Conservation (phyloP, 306 rosid species). For the Lablab purpureus region DNA sequence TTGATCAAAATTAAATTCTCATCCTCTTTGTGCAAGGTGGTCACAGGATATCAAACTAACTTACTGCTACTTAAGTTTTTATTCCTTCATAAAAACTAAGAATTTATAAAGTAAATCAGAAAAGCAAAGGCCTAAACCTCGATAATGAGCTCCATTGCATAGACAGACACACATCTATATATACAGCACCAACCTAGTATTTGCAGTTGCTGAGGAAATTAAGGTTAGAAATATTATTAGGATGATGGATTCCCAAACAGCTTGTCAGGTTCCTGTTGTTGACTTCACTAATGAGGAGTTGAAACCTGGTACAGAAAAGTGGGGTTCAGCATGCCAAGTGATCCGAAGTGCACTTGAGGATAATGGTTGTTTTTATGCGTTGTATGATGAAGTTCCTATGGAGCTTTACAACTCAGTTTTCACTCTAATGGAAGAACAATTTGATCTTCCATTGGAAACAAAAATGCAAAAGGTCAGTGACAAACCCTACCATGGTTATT, state of each 20-base stretch:
- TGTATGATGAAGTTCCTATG: slow-evolving; percentile 36
- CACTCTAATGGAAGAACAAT: slow-evolving; percentile 39
- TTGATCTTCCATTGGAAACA: slow-evolving; percentile 52
- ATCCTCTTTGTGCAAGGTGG: background rate
- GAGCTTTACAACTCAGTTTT: slow-evolving; percentile 49
- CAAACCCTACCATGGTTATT: slow-evolving; percentile 49
- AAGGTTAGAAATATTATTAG: background rate
- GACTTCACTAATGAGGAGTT: slow-evolving; percentile 41
- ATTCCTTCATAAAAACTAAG: slow-evolving; percentile 3
- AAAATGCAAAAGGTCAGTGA: slow-evolving; percentile 36
- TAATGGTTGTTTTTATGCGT: slow-evolving; percentile 42
- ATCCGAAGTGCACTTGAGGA: slow-evolving; percentile 44
- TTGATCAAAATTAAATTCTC: background rate
- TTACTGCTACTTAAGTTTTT: background rate
- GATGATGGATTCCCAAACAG: slow-evolving; percentile 30
- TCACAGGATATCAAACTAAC: background rate
- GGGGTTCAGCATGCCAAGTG: slow-evolving; percentile 44
- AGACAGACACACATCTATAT: slow-evolving; percentile 10
- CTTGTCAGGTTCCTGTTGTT: slow-evolving; percentile 24
- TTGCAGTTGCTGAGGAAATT: background rate
- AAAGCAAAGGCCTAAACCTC: background rate
- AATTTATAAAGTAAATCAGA: background rate
- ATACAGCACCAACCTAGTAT: background rate
- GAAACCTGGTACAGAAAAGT: slow-evolving; percentile 16
- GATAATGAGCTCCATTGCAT: background rate